Evolutionary conservation across 768 basidiomycete genomes (phyloP).

Genomic region (Neoboletus brunneissimus): DNA sequence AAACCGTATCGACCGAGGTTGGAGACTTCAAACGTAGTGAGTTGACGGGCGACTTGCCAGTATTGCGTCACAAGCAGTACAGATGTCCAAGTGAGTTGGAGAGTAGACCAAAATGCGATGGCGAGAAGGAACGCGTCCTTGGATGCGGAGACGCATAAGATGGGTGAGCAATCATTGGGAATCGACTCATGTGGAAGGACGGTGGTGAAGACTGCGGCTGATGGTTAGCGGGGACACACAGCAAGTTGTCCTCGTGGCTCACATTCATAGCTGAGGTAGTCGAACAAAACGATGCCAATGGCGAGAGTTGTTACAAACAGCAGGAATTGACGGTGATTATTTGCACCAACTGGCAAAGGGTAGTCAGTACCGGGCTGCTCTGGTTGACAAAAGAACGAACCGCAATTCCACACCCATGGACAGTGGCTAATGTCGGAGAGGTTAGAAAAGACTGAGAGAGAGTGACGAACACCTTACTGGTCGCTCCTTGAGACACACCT

Average conservation of each 20-base stretch:
- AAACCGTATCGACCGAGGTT: slow-evolving; percentile 95
- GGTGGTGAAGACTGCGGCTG: slow-evolving; percentile 52
- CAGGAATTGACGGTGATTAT: slow-evolving; percentile 95
- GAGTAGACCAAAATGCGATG: slow-evolving; percentile 79
- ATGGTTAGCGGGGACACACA: background rate
- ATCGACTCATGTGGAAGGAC: slow-evolving; percentile 18
- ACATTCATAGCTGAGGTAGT: slow-evolving; percentile 84
- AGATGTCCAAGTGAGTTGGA: slow-evolving; percentile 94
- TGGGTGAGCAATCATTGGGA: slow-evolving; percentile 21
- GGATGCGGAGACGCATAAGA: slow-evolving; percentile 66
- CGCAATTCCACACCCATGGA: slow-evolving; percentile 99
- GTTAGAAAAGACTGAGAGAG: background rate
- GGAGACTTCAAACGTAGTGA: slow-evolving; percentile 94
- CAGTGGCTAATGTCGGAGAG: slow-evolving; percentile 66
- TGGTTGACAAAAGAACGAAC: slow-evolving; percentile 44
- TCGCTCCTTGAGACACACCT: slow-evolving; percentile 88
- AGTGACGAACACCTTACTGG: slow-evolving; percentile 58
- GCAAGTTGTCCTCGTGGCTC: slow-evolving; percentile 30
- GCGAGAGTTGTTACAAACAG: slow-evolving; percentile 89
- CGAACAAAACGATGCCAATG: slow-evolving; percentile 73
- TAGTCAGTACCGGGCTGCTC: background rate
- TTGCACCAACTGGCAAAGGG: slow-evolving; percentile 65
- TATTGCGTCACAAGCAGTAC: slow-evolving; percentile 82
- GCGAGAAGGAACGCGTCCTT: slow-evolving; percentile 83
- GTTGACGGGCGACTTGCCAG: slow-evolving; percentile 91